Base-by-base conservation (phyloP, 768 basidiomycete species). In the Hericium coralloides region DNA sequence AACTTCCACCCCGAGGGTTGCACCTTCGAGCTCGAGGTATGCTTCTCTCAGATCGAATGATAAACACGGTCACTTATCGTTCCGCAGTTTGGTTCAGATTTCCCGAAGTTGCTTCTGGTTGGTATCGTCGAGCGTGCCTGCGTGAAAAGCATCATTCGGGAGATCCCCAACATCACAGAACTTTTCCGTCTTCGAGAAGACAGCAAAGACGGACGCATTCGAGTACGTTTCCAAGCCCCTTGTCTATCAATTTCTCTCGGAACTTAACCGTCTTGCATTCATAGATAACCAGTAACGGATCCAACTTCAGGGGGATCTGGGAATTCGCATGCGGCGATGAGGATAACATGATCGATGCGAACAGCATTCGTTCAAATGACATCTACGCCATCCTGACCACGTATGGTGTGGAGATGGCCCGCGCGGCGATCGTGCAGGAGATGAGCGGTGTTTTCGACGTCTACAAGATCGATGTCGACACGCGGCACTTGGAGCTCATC, bases 341-440 rank as follows among this genome's bases (percentile, higher is more conserved):
- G 31, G 69, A 75, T 26, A 72, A 74, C 53, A 65, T 78, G 60
- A 74, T 97, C 59, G 85, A 94, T 64, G 80, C 88, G 45, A 78
- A 93, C 65, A 79, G 81, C 23, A 82, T 98, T 56, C 90, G 90
- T 62, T 95, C 95, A 20, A 99, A 98, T 73, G 94, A 98, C 66
- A 90, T 99, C 58, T 91, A 92, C 66, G 87, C 95, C 15, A 85
- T 93, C 53, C 74, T 98, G 41, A 83, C 83, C 65, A 89, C 93
- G 0, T 98, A 98, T 68, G 97, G 97, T 38, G 95, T 99, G 12
- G 97, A 99, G 73, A 94, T 95, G 76, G 97, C 95, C 25, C 84
- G 97, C 22, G 82, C 86, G 12, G 83, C 89, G 8, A 95, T 99
- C 67, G 78, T 99, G 62, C 81, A 80, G 53, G 97, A 99, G 72